phyloP scores from a whole-genome alignment of 257 asterid species.

The Misopates orontium region DNA sequence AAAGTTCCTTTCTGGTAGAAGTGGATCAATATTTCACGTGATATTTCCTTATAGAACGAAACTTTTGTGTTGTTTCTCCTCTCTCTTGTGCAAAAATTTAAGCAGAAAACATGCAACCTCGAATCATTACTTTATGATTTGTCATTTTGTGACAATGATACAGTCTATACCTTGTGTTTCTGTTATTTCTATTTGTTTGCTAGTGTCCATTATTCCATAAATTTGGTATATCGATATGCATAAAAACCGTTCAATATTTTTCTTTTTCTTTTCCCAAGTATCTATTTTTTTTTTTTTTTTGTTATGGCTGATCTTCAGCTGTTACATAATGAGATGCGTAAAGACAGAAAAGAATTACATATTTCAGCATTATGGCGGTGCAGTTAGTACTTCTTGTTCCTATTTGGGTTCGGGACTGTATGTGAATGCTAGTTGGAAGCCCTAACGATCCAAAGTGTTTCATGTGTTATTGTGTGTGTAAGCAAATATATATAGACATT shows the following conservation, averaged over 20 bases:
- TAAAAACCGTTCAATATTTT: background rate
- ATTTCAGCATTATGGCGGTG: background rate
- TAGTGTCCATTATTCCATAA: background rate
- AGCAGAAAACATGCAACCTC: constrained; percentile 37
- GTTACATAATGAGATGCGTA: constrained; percentile 2
- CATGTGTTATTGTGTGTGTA: background rate
- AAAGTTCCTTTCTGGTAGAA: too few species aligned
- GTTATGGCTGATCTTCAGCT: background rate
- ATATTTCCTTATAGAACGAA: constrained; percentile 1
- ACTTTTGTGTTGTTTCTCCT: constrained; percentile 9
- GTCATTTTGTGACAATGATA: constrained; percentile 26
- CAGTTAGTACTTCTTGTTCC: constrained; percentile 1
- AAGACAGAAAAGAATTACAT: background rate
- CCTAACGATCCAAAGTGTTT: background rate
- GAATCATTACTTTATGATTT: constrained; percentile 28
- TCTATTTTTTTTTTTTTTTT: background rate
- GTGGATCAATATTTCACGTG: constrained; percentile 24
- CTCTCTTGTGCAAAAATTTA: constrained; percentile 13
- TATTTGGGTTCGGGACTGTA: background rate
- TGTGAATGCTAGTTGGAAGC: constrained; percentile 24
- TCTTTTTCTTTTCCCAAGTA: background rate
- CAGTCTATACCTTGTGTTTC: constrained; percentile 7
- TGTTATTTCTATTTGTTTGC: constrained; percentile 22
- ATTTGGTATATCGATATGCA: constrained; percentile 1
- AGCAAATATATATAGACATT: background rate